A percentile compares a stretch with the other conserved stretches of the same genome.
Conservation (phyloP, 768 basidiomycete genomes). For the Coprinopsis cinerea region DNA sequence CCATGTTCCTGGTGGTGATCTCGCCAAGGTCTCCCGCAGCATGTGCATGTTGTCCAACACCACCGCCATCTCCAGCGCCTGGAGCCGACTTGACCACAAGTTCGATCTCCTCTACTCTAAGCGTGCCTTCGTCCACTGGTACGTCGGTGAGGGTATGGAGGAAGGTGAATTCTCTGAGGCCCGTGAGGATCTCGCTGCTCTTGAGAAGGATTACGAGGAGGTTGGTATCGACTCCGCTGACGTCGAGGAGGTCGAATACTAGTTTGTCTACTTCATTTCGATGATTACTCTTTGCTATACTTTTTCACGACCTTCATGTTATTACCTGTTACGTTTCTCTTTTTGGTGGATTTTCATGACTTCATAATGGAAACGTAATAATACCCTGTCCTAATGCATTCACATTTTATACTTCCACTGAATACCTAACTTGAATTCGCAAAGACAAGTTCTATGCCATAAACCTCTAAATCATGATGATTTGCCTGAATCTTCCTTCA, state of each 20-base stretch:
- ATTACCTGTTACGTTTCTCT: constrained; percentile 8
- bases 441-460: neutral
- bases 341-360: constrained; percentile 9
- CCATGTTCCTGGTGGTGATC: constrained; percentile 87
- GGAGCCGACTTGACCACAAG: constrained; percentile 92
- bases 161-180: constrained; percentile 99
- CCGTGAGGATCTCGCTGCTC: constrained; percentile 98
- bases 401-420: neutral
- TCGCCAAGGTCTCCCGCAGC: constrained; percentile 88
- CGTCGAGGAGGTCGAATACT: constrained; percentile 50
- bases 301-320: constrained; percentile 7
- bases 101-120: constrained; percentile 98
- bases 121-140: constrained; percentile 90
- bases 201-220: constrained; percentile 96
- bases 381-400: neutral
- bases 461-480: constrained; percentile 18
- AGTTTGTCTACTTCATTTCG: constrained; percentile 14
- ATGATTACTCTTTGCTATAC: neutral
- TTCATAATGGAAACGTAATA: constrained; percentile 6
- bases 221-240: constrained; percentile 53
- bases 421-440: neutral
- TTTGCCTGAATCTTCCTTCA: constrained; percentile 95
- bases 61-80: constrained; percentile 89
- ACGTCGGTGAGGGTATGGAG: constrained; percentile 99
- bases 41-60: constrained; percentile 97